A percentile compares a stretch with the other conserved stretches of the same genome.
These are phyloP conservation scores for Oleoguttula mirabilis DNA, from an alignment of 495 filamentous ascomycete genomes.

Conservation along the genomic window DNA sequence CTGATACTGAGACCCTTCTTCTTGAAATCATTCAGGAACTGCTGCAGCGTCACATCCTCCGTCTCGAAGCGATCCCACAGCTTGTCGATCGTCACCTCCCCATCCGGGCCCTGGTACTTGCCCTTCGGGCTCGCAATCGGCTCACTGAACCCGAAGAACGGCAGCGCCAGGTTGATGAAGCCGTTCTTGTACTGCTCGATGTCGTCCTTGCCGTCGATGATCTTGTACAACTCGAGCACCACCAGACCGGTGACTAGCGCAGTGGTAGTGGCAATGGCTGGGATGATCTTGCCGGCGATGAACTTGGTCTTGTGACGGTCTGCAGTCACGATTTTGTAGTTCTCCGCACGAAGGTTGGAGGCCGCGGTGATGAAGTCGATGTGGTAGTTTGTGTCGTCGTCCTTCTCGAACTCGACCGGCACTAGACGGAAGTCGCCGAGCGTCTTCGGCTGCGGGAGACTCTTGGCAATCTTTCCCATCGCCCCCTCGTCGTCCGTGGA, in stretches of 20 bases:
- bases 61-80: conserved; percentile 98
- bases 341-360: conserved; percentile 91
- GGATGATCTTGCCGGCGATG: conserved; percentile 99
- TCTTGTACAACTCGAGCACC: conserved; percentile 87
- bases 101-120: conserved; percentile 61
- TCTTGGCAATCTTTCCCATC: conserved; percentile 51
- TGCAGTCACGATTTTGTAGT: conserved; percentile 87
- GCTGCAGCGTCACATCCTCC: conserved; percentile 66
- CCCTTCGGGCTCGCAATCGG: conserved; percentile 87
- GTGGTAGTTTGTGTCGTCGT: conserved; percentile 95
- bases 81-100: conserved; percentile 80
- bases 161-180: conserved; percentile 91
- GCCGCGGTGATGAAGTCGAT: conserved; percentile 98
- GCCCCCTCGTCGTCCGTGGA: conserved; percentile 57
- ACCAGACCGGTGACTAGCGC: conserved; percentile 91
- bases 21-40: conserved; percentile 73
- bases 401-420: conserved; percentile 97
- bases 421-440: conserved; percentile 76
- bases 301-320: conserved; percentile 98
- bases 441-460: conserved; percentile 64
- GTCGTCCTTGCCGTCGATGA: conserved; percentile 86
- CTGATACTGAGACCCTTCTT: conserved; percentile 67
- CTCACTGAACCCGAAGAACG: conserved; percentile 97
- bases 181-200: conserved; percentile 99
- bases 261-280: conserved; percentile 95